Evolutionary conservation across 2,329 filamentous ascomycete genomes (phyloP).

Genomic region (Endocalyx cinctus): DNA sequence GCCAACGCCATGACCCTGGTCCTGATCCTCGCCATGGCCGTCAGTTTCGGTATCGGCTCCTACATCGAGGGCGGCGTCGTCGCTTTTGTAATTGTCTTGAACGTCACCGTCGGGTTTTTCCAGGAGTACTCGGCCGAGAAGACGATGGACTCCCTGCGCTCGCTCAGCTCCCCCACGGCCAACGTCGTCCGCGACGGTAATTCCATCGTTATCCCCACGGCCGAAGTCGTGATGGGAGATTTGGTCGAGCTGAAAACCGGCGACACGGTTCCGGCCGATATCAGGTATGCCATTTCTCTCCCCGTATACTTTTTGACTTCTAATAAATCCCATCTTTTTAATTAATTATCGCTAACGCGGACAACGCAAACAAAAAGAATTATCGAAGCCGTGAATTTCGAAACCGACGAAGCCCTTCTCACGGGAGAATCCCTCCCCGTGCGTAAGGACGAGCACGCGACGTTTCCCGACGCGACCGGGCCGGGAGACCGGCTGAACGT

Average conservation of each 20-base stretch:
- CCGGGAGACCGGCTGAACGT: conserved; percentile 60
- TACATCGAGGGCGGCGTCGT: conserved; percentile 54
- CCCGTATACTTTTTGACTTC: too few species aligned
- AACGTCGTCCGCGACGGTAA: conserved; percentile 46
- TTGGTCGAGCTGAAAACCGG: conserved; percentile 51
- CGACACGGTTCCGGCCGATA: conserved; percentile 38
- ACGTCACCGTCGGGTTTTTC: conserved; percentile 49
- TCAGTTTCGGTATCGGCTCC: conserved; percentile 47
- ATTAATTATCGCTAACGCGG: too few species aligned
- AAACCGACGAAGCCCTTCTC: conserved; percentile 58
- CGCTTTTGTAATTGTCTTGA: conserved; percentile 45
- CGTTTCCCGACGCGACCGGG: conserved; percentile 48
- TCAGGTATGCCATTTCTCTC: conserved; percentile 26
- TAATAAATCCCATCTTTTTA: too few species aligned
- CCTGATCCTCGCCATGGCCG: conserved; percentile 48
- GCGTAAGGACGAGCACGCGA: conserved; percentile 43
- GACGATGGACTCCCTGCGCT: conserved; percentile 49
- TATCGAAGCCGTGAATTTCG: conserved; percentile 50
- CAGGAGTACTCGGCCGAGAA: conserved; percentile 54
- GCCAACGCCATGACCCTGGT: conserved; percentile 64
- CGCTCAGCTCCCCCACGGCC: conserved; percentile 45
- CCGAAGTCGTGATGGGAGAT: conserved; percentile 53
- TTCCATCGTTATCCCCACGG: conserved; percentile 45
- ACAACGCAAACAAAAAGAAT: too few species aligned
- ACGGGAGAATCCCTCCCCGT: conserved; percentile 61